phyloP scores from a whole-genome alignment of 2,329 filamentous ascomycete genomes.

The Magnaporthiopsis poae region DNA sequence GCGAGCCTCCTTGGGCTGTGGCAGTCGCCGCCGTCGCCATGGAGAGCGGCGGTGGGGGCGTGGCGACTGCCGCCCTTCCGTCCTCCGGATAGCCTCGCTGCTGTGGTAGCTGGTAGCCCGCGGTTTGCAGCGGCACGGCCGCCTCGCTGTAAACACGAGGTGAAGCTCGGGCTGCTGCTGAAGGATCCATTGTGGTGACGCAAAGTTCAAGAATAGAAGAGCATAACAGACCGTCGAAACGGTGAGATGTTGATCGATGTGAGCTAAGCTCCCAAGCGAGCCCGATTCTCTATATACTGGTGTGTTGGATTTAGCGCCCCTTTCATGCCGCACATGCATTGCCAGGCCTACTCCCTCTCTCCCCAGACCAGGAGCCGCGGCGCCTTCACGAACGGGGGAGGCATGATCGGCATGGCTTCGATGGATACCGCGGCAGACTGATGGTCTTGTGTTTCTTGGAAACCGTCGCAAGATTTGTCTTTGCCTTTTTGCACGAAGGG shows the following conservation, averaged over 20 bases:
- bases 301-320: background rate
- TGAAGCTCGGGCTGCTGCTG: background rate
- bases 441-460: background rate
- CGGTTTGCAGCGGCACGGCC: background rate
- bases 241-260: background rate
- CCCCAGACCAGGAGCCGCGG: background rate
- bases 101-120: background rate
- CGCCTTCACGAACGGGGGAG: background rate
- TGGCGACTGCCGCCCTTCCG: background rate
- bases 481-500: background rate
- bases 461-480: background rate
- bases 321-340: background rate
- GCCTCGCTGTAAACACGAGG: background rate
- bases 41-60: background rate
- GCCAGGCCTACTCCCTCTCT: background rate
- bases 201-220: background rate
- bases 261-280: background rate
- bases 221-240: background rate
- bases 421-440: background rate
- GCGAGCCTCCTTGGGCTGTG: background rate
- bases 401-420: background rate
- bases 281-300: background rate
- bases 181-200: background rate
- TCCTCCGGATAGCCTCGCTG: background rate
- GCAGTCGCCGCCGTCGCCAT: background rate